Conservation (phyloP, 2,329 filamentous ascomycete genomes). For the Hortaea werneckii region DNA sequence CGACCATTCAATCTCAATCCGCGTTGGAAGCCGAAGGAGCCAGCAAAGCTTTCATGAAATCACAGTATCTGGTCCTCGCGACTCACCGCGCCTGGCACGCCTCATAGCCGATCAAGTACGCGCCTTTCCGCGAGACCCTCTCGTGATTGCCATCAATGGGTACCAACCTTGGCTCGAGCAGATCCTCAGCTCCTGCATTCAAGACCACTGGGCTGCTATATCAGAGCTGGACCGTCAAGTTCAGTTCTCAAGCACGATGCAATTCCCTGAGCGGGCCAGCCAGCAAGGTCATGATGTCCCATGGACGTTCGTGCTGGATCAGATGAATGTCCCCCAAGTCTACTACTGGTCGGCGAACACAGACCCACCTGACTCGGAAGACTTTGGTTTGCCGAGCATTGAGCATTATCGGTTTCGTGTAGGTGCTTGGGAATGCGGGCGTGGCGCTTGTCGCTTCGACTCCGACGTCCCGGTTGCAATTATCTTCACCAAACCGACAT, state of each 20-base stretch:
- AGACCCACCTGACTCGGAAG: slow-evolving; percentile 17
- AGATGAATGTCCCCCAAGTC: slow-evolving; percentile 30
- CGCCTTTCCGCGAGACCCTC: slow-evolving; percentile 22
- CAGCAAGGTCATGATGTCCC: slow-evolving; percentile 22
- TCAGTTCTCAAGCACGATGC: slow-evolving; percentile 25
- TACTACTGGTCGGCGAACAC: slow-evolving; percentile 28
- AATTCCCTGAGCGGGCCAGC: slow-evolving; percentile 26
- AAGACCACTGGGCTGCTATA: slow-evolving; percentile 23
- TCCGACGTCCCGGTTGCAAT: slow-evolving; percentile 22
- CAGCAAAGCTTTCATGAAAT: slow-evolving; percentile 21
- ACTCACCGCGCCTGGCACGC: slow-evolving; percentile 21
- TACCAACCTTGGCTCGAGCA: slow-evolving; percentile 27
- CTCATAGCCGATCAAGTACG: slow-evolving; percentile 24
- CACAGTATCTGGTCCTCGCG: slow-evolving; percentile 15
- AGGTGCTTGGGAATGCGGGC: slow-evolving; percentile 27
- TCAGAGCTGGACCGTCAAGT: slow-evolving; percentile 25
- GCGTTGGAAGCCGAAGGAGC: slow-evolving; percentile 21
- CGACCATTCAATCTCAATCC: slow-evolving; percentile 17
- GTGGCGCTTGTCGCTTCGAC: slow-evolving; percentile 23
- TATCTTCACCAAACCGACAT: slow-evolving; percentile 24
- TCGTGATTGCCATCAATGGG: slow-evolving; percentile 25
- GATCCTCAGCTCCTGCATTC: slow-evolving; percentile 24
- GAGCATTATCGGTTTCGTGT: slow-evolving; percentile 25
- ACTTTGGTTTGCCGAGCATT: slow-evolving; percentile 17
- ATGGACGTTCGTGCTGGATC: slow-evolving; percentile 29